phyloP scores from a whole-genome alignment of 495 filamentous ascomycete species.

The Hypoxylon subgilvum region DNA sequence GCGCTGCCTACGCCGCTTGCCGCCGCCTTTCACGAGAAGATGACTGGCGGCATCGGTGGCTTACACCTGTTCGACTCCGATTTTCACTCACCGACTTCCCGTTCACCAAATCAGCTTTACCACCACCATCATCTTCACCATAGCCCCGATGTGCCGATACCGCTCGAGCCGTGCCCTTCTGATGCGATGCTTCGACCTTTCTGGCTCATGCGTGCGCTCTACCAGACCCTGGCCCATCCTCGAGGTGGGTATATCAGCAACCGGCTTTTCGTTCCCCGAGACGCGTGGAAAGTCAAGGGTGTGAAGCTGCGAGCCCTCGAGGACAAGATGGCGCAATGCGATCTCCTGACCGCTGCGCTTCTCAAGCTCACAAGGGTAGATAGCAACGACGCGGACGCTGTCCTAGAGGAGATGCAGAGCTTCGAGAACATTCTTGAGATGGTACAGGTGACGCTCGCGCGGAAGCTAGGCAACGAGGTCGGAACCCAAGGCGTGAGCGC shows the following conservation, averaged over 20 bases:
- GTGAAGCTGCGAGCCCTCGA: slow-evolving; percentile 90
- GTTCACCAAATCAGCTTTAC: slow-evolving; percentile 65
- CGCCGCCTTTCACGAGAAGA: slow-evolving; percentile 58
- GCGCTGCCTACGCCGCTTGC: slow-evolving; percentile 73
- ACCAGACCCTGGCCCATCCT: slow-evolving; percentile 89
- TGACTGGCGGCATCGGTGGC: slow-evolving; percentile 65
- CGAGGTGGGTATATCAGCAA: slow-evolving; percentile 90
- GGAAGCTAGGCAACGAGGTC: slow-evolving; percentile 90
- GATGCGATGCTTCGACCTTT: slow-evolving; percentile 87
- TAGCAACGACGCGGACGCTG: slow-evolving; percentile 84
- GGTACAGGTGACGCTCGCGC: slow-evolving; percentile 73
- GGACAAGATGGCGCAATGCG: slow-evolving; percentile 94
- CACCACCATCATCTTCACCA: slow-evolving; percentile 32
- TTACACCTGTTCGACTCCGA: slow-evolving; percentile 84
- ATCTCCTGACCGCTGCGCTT: slow-evolving; percentile 87
- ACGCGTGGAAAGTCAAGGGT: slow-evolving; percentile 92
- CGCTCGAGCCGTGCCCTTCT: slow-evolving; percentile 89
- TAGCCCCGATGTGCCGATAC: slow-evolving; percentile 62
- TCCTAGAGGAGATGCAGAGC: slow-evolving; percentile 94
- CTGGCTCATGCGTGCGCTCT: slow-evolving; percentile 93
- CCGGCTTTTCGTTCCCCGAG: slow-evolving; percentile 86
- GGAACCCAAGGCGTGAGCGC: slow-evolving; percentile 71
- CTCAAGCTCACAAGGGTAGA: slow-evolving; percentile 83
- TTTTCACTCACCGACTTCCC: slow-evolving; percentile 74
- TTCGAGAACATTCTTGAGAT: slow-evolving; percentile 87